Conservation (phyloP, 2,329 filamentous ascomycete genomes). For the Aureobasidium sp. region DNA sequence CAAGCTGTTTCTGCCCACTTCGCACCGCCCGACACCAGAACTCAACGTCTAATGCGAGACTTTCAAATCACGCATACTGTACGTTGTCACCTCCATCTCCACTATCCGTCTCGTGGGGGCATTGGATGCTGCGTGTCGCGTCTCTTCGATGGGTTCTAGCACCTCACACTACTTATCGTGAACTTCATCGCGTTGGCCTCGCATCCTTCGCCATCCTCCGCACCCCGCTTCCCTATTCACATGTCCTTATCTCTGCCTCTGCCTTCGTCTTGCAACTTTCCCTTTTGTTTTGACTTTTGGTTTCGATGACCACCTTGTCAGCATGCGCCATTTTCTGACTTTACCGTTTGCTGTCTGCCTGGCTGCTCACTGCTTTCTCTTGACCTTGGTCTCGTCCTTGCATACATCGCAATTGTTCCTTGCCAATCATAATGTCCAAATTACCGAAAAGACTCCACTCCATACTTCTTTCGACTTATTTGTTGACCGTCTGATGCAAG, state of each 20-base stretch:
- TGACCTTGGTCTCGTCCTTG: neutral
- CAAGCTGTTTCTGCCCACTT: neutral
- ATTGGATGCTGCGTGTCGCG: neutral
- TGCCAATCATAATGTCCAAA: neutral
- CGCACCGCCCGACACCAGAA: neutral
- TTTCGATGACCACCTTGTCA: neutral
- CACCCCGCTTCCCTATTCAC: neutral
- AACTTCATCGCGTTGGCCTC: neutral
- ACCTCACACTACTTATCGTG: neutral
- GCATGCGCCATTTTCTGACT: neutral
- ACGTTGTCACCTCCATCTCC: neutral
- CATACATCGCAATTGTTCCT: neutral
- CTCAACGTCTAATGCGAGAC: conserved; percentile 2
- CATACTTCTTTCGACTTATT: conserved; percentile 17
- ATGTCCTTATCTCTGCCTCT: neutral
- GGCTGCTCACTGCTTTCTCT: neutral
- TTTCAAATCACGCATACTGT: neutral
- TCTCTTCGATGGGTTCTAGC: neutral
- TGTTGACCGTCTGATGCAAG: conserved; percentile 17
- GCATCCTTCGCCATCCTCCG: neutral
- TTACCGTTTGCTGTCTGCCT: neutral
- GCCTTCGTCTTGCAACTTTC: neutral
- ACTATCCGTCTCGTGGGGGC: neutral
- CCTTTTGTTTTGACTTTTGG: neutral
- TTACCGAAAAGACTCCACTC: neutral